Evolutionary conservation across 2,329 filamentous ascomycete genomes (phyloP).

Genomic region (Hortaea werneckii): DNA sequence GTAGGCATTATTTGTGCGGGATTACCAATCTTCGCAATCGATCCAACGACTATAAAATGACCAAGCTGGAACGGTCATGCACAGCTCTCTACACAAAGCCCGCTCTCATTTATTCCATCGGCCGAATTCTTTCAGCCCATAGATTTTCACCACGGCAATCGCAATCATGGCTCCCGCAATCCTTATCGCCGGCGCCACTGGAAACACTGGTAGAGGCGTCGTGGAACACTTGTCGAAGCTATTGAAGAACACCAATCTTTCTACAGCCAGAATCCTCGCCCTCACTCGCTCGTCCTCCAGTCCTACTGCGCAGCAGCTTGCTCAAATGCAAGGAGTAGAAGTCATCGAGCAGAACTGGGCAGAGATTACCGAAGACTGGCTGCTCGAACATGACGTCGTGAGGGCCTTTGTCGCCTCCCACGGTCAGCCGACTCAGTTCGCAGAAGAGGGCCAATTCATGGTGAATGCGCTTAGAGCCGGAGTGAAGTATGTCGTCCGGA

Average conservation of each 20-base stretch:
- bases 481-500: conserved; percentile 34
- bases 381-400: conserved; percentile 27
- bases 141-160: too few relatives aligned
- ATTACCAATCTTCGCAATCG: too few relatives aligned
- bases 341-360: conserved; percentile 29
- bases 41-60: too few relatives aligned
- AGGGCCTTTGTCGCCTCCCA: conserved; percentile 33
- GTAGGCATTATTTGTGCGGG: too few relatives aligned
- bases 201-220: too few relatives aligned
- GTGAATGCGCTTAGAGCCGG: conserved; percentile 26
- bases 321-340: conserved; percentile 26
- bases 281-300: conserved; percentile 23
- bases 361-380: conserved; percentile 32
- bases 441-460: conserved; percentile 31
- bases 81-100: too few relatives aligned
- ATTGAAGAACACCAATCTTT: neutral
- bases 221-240: neutral
- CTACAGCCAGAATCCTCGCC: conserved; percentile 20
- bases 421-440: conserved; percentile 29
- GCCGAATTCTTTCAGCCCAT: too few relatives aligned
- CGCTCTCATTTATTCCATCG: too few relatives aligned
- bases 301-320: conserved; percentile 20
- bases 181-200: too few relatives aligned
- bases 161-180: too few relatives aligned
- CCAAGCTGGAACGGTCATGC: too few relatives aligned